Conservation (phyloP, 1,284 basidiomycete genomes). For the Taiwanofungus camphoratus region DNA sequence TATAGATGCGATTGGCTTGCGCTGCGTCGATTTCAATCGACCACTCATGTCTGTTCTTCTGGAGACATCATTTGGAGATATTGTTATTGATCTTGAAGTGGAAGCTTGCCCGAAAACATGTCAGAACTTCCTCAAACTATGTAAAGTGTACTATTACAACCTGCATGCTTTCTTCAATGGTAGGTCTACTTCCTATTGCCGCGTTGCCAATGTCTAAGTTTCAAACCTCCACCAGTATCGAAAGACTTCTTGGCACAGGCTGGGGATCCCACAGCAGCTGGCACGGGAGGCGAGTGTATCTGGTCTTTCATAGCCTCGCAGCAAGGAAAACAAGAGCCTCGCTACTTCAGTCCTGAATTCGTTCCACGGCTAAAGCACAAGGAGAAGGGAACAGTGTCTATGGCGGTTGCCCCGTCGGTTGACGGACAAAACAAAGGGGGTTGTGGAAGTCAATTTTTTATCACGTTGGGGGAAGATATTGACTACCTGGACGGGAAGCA, state of each 20-base stretch:
- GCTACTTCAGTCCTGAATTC: conserved; percentile 85
- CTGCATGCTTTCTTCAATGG: conserved; percentile 96
- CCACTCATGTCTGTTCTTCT: conserved; percentile 85
- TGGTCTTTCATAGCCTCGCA: conserved; percentile 67
- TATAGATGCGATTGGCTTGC: too few species aligned
- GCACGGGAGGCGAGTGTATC: conserved; percentile 86
- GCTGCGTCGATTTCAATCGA: too few species aligned
- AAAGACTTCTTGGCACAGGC: conserved; percentile 95
- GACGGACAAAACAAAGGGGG: conserved; percentile 66
- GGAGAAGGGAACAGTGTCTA: conserved; percentile 86
- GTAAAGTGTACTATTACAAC: conserved; percentile 96
- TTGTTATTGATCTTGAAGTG: conserved; percentile 95
- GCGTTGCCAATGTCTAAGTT: too few species aligned
- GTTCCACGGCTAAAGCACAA: conserved; percentile 80
- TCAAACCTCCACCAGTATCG: too few species aligned
- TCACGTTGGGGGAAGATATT: conserved; percentile 87
- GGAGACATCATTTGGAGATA: conserved; percentile 93
- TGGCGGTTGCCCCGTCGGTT: conserved; percentile 82
- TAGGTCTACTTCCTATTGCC: conserved; percentile 33
- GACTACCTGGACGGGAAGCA: conserved; percentile 97
- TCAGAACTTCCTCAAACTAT: conserved; percentile 95
- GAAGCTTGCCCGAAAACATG: conserved; percentile 86
- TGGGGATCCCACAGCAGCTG: conserved; percentile 93
- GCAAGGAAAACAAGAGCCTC: conserved; percentile 38
- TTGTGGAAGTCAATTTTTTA: conserved; percentile 94